Base-by-base conservation (phyloP, 306 rosid species). In the Lagenaria siceraria region DNA sequence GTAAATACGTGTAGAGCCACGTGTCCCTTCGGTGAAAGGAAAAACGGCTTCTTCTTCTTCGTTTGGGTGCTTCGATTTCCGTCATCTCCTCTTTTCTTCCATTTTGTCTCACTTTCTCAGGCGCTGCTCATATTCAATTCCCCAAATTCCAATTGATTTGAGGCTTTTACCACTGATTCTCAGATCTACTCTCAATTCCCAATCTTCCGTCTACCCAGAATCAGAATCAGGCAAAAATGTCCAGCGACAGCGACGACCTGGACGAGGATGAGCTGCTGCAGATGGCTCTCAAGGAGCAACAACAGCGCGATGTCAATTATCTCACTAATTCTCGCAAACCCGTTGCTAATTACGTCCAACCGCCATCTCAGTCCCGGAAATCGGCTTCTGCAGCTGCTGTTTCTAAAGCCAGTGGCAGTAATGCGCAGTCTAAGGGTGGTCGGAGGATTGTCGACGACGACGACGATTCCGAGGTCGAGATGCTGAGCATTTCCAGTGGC, bases 401-500 rank as follows among this genome's bases (percentile, higher is more conserved):
- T 2, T 63, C 59, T 29, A 78, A 78, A 65, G 13, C 49, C n/a
- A 64, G 31, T 65, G 21, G 10, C 75, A 6, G 52, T 65, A 77
- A 35, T 10, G 42, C 52, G 13, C 74, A 48, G 74, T 15, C 54
- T 21, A 78, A 64, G 75, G 75, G 52, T 52, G 38, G 25, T 49
- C 81, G 86, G 38, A 83, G 89, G 46, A 79, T 63, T 48, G 88
- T 74, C 4, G 98, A 92, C 36, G 92, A 92, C 0, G 99, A 95
- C 42, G 99, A 95, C 8, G 99, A 92, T 83, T 95, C 99, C 2
- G 97, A 95, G 77, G 92, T 92, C 4, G 99, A 95, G 84, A 88
- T 95, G 99, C 96, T 95, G 77, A 95, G 99, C 83, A 95, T 95
- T 63, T 95, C 99, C 15, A 95, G 99, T 68, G 99, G 99, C 18